Percentiles rank a stretch among this genome's conserved stretches.
Evolutionary conservation across 2,329 filamentous ascomycete species (phyloP).

Genomic region (Trichoderma cornu-damae): DNA sequence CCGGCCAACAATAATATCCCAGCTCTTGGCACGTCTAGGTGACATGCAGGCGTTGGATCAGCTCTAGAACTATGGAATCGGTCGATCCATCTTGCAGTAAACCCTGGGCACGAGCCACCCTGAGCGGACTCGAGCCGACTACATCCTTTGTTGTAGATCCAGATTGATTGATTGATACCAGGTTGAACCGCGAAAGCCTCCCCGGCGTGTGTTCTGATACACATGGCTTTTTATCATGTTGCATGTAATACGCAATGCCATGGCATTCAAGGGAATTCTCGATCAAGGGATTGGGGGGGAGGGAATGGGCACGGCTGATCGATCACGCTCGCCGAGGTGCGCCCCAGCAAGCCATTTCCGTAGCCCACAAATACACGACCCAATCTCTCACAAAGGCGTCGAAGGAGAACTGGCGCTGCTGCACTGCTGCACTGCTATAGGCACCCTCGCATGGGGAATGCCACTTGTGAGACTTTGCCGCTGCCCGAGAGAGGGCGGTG

Average conservation of each 20-base stretch:
- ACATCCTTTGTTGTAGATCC: background rate
- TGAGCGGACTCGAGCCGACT: background rate
- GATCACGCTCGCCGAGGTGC: too few species aligned
- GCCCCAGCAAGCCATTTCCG: too few species aligned
- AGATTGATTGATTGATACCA: too few species aligned
- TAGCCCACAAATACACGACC: too few species aligned
- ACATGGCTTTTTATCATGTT: too few species aligned
- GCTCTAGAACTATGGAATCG: background rate
- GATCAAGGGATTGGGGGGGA: too few species aligned
- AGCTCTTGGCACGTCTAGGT: background rate
- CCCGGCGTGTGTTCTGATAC: background rate
- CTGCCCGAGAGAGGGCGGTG: background rate
- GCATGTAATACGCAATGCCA: too few species aligned
- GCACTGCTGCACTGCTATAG: background rate
- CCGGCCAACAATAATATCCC: background rate
- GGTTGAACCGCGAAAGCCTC: background rate
- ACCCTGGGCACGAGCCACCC: background rate
- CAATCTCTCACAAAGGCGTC: background rate
- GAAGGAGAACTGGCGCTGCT: background rate
- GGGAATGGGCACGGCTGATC: too few species aligned
- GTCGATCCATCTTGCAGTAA: constrained; percentile 12
- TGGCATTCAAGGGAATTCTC: too few species aligned
- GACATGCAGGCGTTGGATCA: background rate
- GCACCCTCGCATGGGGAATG: background rate
- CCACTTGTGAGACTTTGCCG: background rate